phyloP scores from a whole-genome alignment of 2,329 filamentous ascomycete species.

The Fusarium odoratissimum region DNA sequence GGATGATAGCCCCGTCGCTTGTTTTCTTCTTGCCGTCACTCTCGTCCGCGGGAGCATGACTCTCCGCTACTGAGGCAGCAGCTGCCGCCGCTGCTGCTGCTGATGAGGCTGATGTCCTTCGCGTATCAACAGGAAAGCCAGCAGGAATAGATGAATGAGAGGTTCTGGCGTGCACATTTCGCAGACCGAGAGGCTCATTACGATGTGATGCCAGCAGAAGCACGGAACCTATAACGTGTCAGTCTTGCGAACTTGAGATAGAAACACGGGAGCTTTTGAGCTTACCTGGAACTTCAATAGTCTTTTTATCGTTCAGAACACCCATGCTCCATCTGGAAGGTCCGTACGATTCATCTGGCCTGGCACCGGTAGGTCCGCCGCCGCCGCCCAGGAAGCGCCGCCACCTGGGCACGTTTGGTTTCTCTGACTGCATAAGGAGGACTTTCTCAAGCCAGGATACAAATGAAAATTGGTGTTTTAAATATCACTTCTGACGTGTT shows the following conservation, averaged over 20 bases:
- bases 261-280: neutral
- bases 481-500: neutral
- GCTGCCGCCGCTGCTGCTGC: neutral
- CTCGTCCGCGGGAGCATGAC: slow-evolving; percentile 24
- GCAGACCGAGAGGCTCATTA: slow-evolving; percentile 70
- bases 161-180: slow-evolving; percentile 66
- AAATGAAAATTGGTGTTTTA: neutral
- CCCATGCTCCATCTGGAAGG: slow-evolving; percentile 72
- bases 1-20: slow-evolving; percentile 82
- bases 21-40: slow-evolving; percentile 76
- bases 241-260: neutral
- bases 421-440: slow-evolving; percentile 30
- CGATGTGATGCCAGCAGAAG: slow-evolving; percentile 65
- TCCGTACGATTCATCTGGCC: slow-evolving; percentile 20
- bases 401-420: slow-evolving; percentile 25
- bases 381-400: slow-evolving; percentile 36
- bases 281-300: slow-evolving; percentile 88
- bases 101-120: slow-evolving; percentile 46
- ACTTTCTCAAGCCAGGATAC: neutral
- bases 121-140: slow-evolving; percentile 54
- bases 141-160: slow-evolving; percentile 68
- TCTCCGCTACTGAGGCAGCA: slow-evolving; percentile 4
- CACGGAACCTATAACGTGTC: slow-evolving; percentile 62
- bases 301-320: slow-evolving; percentile 83
- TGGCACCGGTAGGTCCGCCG: slow-evolving; percentile 10